These are phyloP conservation scores for Ophiorrhiza pumila DNA, from an alignment of 257 asterid genomes.

Conservation along the genomic window DNA sequence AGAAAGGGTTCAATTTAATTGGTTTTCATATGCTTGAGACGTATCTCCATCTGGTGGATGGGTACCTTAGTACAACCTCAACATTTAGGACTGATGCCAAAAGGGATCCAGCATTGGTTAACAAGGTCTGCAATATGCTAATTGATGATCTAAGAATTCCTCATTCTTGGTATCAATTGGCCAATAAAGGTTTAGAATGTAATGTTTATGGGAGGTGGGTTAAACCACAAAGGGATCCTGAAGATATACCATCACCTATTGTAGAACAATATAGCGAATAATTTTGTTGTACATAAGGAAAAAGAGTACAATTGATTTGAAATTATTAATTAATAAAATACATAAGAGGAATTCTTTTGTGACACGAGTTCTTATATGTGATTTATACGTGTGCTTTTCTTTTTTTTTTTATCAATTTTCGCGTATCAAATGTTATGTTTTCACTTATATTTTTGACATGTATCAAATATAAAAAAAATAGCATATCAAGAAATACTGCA, in stretches of 20 bases:
- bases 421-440: too few relatives aligned
- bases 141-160: conserved; percentile 72
- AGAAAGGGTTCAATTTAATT: conserved; percentile 49
- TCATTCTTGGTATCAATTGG: conserved; percentile 59
- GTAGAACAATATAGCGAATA: conserved; percentile 23
- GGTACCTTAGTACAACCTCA: conserved; percentile 34
- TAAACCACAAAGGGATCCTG: conserved; percentile 62
- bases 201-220: conserved; percentile 74
- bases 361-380: too few relatives aligned
- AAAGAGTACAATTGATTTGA: too few relatives aligned
- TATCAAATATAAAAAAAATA: too few relatives aligned
- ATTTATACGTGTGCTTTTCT: too few relatives aligned
- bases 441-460: too few relatives aligned
- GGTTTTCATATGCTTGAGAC: conserved; percentile 78
- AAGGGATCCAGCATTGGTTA: conserved; percentile 73
- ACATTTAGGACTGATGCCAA: conserved; percentile 54
- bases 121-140: conserved; percentile 71
- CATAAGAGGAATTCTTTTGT: too few relatives aligned
- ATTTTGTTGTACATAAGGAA: too few relatives aligned
- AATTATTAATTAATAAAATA: too few relatives aligned
- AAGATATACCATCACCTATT: conserved; percentile 59
- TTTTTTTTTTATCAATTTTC: too few relatives aligned
- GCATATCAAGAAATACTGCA: too few relatives aligned
- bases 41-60: conserved; percentile 68
- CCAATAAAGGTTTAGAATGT: conserved; percentile 55